Evolutionary conservation across 2,329 filamentous ascomycete genomes (phyloP).

Genomic region (Lizonia empirigonia): DNA sequence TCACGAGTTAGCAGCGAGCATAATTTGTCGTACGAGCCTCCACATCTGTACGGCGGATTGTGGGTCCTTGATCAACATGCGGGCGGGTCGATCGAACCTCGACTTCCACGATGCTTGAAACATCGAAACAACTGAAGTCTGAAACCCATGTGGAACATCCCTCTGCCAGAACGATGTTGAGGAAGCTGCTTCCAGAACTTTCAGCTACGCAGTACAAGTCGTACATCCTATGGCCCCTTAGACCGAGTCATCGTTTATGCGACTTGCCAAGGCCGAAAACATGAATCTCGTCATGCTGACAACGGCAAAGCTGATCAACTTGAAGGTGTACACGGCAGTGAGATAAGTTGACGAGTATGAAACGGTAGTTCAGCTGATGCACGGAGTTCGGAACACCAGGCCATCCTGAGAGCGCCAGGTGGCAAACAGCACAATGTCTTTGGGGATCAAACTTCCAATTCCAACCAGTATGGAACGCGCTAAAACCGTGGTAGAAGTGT

Average conservation of each 20-base stretch:
- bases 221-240: background rate
- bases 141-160: background rate
- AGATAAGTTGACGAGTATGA: too few species aligned
- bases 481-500: too few species aligned
- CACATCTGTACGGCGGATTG: conserved; percentile 1
- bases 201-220: background rate
- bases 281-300: background rate
- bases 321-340: background rate
- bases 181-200: background rate
- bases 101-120: background rate
- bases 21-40: conserved; percentile 9
- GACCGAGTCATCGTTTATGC: background rate
- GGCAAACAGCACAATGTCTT: too few species aligned
- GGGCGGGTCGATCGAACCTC: conserved; percentile 13
- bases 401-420: too few species aligned
- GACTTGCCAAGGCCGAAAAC: too few species aligned
- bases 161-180: background rate
- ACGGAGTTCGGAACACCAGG: too few species aligned
- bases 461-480: too few species aligned
- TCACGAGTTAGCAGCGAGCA: conserved; percentile 12
- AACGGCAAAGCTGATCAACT: background rate
- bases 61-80: conserved; percentile 14
- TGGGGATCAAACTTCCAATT: too few species aligned
- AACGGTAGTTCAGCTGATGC: too few species aligned
- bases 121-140: conserved; percentile 3